phyloP scores from a whole-genome alignment of 805 yeast species.

The Ogataea pini region DNA sequence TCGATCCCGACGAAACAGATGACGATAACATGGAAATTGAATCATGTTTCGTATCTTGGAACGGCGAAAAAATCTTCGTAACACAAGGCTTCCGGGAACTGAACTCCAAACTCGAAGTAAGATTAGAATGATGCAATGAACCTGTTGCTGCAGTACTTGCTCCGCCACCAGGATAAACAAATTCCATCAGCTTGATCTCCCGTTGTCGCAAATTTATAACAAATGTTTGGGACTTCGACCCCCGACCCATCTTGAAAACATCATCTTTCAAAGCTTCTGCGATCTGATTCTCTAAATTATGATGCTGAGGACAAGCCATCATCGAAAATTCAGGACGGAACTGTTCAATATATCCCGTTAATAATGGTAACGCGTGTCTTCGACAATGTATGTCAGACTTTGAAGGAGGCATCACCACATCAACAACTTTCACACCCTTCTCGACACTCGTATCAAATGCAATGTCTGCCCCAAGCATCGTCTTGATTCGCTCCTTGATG shows the following conservation, averaged over 20 bases:
- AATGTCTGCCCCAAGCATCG: slow-evolving; percentile 19
- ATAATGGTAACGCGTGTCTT: slow-evolving; percentile 25
- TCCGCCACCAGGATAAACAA: slow-evolving; percentile 8
- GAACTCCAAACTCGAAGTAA: slow-evolving; percentile 9
- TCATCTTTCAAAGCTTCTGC: slow-evolving; percentile 51
- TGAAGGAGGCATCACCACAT: background rate
- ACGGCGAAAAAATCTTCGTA: slow-evolving; percentile 19
- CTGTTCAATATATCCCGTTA: slow-evolving; percentile 46
- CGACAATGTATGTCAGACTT: background rate
- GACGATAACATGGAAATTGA: slow-evolving; percentile 10
- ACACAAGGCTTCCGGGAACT: slow-evolving; percentile 14
- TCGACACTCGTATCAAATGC: background rate
- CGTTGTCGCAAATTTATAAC: slow-evolving; percentile 31
- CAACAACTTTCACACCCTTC: slow-evolving; percentile 3
- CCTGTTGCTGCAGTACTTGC: background rate
- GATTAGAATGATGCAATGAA: slow-evolving; percentile 2
- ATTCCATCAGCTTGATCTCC: slow-evolving; percentile 28
- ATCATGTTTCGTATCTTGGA: slow-evolving; percentile 12
- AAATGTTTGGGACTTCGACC: slow-evolving; percentile 19
- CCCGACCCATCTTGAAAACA: slow-evolving; percentile 26
- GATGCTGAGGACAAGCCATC: slow-evolving; percentile 51
- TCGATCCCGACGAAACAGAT: slow-evolving; percentile 15
- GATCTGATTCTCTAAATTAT: slow-evolving; percentile 46
- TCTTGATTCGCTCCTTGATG: slow-evolving; percentile 14
- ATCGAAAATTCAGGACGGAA: slow-evolving; percentile 52